Base-by-base conservation (phyloP, 108 stramenopile species). In the Epipyxis sp. region DNA sequence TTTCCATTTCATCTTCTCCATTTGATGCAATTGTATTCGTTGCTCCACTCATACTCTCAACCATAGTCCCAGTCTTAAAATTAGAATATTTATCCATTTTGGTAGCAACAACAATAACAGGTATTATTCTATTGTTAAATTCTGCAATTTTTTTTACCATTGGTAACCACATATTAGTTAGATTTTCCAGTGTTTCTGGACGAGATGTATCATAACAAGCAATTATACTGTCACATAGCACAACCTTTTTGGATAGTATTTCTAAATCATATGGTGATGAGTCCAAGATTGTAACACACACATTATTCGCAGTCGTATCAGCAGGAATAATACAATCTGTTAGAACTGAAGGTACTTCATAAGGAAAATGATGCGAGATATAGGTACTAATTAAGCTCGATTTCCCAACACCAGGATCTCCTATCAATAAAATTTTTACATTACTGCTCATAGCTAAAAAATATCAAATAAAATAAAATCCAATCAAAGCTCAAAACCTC, bases 311-410 rank as follows among this genome's bases (percentile, higher is more conserved):
- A 59, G 35, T 82, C 35, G 77, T 72, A 34, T 82, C 81, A 10
- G 78, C 76, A 41, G 81, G 81, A 10, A 82, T 80, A 1, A 76
- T 79, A 71, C 77, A 79, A 79, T 82, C 81, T 16, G 78, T 54
- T 79, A 82, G 77, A 27, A 82, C 71, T 40, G 67, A 34, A 1
- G 81, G 81, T 40, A 82, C 79, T 76, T 82, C 42, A 1, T 27
- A 59, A 27, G n/a, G 79, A 20, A 59, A 59, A 25, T 10, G 40
- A 6, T 32, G 20, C 6, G 61, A 65, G 35, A 65, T 65, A 65
- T 65, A 65, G 10, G 61, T 65, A 37, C 61, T 65, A 25, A 65
- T 65, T 10, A 65, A 6, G 34, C 13, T 13, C 10, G 61, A 65
- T 37, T 65, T 65, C 3, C 61, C 61, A 10, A 65, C 61, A 10